Evolutionary conservation across 2,329 filamentous ascomycete genomes (phyloP), one percentile per base, ranked within the genome.

Genomic region (Samsoniella hepiali): DNA sequence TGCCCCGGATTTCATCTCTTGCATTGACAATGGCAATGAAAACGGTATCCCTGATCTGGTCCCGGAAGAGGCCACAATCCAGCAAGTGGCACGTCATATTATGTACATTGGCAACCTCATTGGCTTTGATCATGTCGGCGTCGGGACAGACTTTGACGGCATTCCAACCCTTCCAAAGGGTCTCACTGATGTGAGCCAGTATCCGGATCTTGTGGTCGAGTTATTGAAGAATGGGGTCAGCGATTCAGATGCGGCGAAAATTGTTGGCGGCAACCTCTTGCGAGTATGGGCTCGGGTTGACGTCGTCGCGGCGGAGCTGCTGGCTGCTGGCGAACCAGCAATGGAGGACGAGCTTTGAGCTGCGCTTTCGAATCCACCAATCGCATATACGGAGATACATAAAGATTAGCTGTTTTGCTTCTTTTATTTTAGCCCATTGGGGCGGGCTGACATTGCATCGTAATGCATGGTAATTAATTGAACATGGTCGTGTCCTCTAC

Each of bases 91-190:
- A 1, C 82, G 87, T 65, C 94, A 97, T 74, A 89, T 97, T 65
- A 81, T 86, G 67, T 83, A 98, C 72, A 93, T 97, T 68, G 94
- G 91, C 2, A 80, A 90, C 53, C 77, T 89, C 38, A 91, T 97
- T 65, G 94, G 94, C 3, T 97, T 90, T 69, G 90, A 93, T 47
- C 85, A 97, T 72, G 92, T 97, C 17, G 94, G 93, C 0, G 76
- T 97, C 22, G 94, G 94, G 0, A 93, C 90, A 59, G 94, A 98
- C 74, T 97, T 93, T 73, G 93, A 97, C 73, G 94, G 86, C 9
- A 93, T 93, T 63, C 71, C 74, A 1, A 74, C 69, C 1, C 87
- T 87, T 5, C 92, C 93, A 0, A 73, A 79, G 61, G 94, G 93
- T 0, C 76, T 98, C 55, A 91, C 95, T 44, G 93, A 97, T 73